Conservation (phyloP, 2,329 filamentous ascomycete genomes). For the Biscogniauxia marginata region DNA sequence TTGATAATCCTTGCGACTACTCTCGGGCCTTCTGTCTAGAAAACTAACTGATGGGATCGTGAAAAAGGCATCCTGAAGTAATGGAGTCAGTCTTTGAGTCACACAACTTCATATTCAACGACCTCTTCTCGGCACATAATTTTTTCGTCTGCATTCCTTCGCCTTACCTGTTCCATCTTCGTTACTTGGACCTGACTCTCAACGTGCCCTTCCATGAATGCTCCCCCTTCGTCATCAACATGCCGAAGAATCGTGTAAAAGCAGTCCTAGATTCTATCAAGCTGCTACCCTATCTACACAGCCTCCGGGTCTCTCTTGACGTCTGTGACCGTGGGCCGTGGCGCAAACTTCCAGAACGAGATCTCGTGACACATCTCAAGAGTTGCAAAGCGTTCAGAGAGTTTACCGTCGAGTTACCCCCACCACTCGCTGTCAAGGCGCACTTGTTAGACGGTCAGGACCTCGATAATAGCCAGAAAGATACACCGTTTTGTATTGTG, state of each 20-base stretch:
- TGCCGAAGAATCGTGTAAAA: slow-evolving; percentile 11
- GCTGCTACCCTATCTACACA: slow-evolving; percentile 24
- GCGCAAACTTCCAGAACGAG: slow-evolving; percentile 29
- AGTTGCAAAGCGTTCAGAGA: slow-evolving; percentile 19
- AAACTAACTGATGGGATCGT: slow-evolving; percentile 5
- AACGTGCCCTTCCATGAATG: slow-evolving; percentile 27
- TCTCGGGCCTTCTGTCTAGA: background rate
- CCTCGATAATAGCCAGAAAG: slow-evolving; percentile 11
- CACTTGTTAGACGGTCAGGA: slow-evolving; percentile 22
- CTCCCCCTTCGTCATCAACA: slow-evolving; percentile 19
- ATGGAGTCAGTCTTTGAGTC: slow-evolving; percentile 31
- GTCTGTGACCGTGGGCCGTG: slow-evolving; percentile 31
- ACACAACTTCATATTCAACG: slow-evolving; percentile 31
- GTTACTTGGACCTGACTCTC: slow-evolving; percentile 30
- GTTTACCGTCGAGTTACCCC: slow-evolving; percentile 30
- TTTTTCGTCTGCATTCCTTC: slow-evolving; percentile 29
- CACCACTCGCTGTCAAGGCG: slow-evolving; percentile 24
- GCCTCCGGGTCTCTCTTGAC: slow-evolving; percentile 30
- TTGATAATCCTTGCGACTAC: too few species aligned
- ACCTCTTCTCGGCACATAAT: slow-evolving; percentile 27
- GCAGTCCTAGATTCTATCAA: slow-evolving; percentile 16
- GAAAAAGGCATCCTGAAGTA: slow-evolving; percentile 33
- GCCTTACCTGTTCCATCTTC: slow-evolving; percentile 22
- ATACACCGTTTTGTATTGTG: slow-evolving; percentile 20
- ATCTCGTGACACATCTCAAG: slow-evolving; percentile 17